These are phyloP conservation scores for Mycosarcoma mackinlayi DNA, from an alignment of 1,284 basidiomycete genomes.

Conservation along the genomic window DNA sequence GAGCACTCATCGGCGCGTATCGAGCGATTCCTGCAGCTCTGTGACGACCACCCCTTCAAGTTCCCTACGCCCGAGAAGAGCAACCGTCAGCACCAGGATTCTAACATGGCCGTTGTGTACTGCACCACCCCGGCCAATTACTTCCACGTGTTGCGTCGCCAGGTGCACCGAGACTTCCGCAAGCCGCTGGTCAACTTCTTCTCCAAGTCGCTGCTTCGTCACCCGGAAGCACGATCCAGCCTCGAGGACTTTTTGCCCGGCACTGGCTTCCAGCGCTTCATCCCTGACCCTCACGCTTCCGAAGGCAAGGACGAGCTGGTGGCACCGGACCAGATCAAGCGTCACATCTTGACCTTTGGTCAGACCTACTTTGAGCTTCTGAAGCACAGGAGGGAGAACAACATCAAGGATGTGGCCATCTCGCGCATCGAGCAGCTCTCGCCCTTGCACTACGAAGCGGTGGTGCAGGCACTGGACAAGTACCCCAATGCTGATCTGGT, in stretches of 20 bases:
- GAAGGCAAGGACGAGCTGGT: slow-evolving; percentile 74
- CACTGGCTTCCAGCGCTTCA: slow-evolving; percentile 89
- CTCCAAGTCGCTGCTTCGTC: slow-evolving; percentile 93
- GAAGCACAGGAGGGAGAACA: slow-evolving; percentile 68
- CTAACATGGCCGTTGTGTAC: slow-evolving; percentile 99
- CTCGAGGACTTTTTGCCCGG: slow-evolving; percentile 89
- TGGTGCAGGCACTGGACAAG: slow-evolving; percentile 74
- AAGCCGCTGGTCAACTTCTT: slow-evolving; percentile 82
- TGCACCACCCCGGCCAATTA: slow-evolving; percentile 74
- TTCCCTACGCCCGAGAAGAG: slow-evolving; percentile 90
- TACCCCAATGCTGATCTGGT: slow-evolving; percentile 93
- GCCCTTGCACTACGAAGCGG: slow-evolving; percentile 89
- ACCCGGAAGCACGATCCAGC: slow-evolving; percentile 87
- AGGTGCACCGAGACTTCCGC: slow-evolving; percentile 68
- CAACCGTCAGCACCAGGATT: slow-evolving; percentile 96
- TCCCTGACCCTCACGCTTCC: slow-evolving; percentile 82
- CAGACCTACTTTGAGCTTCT: slow-evolving; percentile 93
- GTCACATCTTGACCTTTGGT: slow-evolving; percentile 82
- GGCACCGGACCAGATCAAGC: slow-evolving; percentile 84
- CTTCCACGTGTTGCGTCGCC: slow-evolving; percentile 68
- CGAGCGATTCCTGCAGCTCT: slow-evolving; percentile 96
- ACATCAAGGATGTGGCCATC: slow-evolving; percentile 88
- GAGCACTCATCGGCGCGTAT: slow-evolving; percentile 97
- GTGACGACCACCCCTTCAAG: slow-evolving; percentile 93
- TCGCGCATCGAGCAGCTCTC: slow-evolving; percentile 93